These are phyloP conservation scores for Malus hybrid DNA, from an alignment of 331 rosid genomes.

Conservation along the genomic window DNA sequence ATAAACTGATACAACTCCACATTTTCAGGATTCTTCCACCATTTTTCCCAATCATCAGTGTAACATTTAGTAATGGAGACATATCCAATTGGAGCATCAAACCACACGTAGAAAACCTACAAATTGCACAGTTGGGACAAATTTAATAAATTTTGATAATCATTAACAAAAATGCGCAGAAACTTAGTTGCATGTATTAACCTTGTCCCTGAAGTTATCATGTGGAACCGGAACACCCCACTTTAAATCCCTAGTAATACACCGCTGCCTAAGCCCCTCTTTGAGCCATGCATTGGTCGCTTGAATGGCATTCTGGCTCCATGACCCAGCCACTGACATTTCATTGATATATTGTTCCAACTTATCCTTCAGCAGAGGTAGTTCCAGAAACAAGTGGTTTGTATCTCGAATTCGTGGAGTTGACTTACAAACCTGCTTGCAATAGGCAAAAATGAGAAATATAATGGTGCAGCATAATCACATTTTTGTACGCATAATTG, in stretches of 20 bases:
- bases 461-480: neutral
- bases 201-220: constrained; percentile 80
- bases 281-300: constrained; percentile 77
- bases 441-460: neutral
- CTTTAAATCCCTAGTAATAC: constrained; percentile 92
- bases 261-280: constrained; percentile 76
- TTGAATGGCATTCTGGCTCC: constrained; percentile 96
- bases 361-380: constrained; percentile 64
- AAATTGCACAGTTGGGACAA: neutral
- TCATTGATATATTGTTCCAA: constrained; percentile 62
- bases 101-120: constrained; percentile 98
- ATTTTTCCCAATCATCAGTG: constrained; percentile 89
- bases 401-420: constrained; percentile 78
- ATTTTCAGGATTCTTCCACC: constrained; percentile 97
- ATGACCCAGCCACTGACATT: constrained; percentile 66
- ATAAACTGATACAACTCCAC: constrained; percentile 91
- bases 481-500: neutral
- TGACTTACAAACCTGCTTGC: constrained; percentile 60
- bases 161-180: neutral
- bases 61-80: constrained; percentile 89
- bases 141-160: neutral
- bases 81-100: constrained; percentile 97
- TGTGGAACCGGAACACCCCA: constrained; percentile 99
- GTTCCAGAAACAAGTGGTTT: constrained; percentile 87
- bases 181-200: neutral